Conservation (phyloP, 2,329 filamentous ascomycete genomes). For the Xylariaceae sp. region DNA sequence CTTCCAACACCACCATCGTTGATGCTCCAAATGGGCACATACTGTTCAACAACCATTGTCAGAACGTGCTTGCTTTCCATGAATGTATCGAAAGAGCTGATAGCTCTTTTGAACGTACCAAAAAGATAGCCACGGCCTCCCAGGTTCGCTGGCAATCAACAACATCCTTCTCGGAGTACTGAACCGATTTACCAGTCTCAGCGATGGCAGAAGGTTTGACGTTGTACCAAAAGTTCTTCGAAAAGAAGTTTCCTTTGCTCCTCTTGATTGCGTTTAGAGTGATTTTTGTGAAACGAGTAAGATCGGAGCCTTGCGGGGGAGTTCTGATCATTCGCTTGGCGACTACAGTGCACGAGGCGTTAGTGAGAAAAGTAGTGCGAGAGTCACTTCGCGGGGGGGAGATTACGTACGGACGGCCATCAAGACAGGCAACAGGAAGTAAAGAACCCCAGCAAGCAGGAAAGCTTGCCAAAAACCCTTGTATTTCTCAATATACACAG, state of each 20-base stretch:
- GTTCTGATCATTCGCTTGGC: slow-evolving; percentile 53
- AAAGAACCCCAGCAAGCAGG: slow-evolving; percentile 41
- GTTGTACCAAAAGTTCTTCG: slow-evolving; percentile 54
- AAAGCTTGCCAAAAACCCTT: slow-evolving; percentile 59
- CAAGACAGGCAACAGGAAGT: slow-evolving; percentile 55
- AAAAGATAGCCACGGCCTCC: slow-evolving; percentile 39
- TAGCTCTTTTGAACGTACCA: slow-evolving; percentile 7
- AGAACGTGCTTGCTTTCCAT: too few species aligned
- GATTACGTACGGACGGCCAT: slow-evolving; percentile 41
- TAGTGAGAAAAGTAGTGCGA: neutral
- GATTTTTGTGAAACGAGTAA: slow-evolving; percentile 56
- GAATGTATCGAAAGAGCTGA: too few species aligned
- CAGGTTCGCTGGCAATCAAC: slow-evolving; percentile 57
- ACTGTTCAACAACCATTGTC: slow-evolving; percentile 10
- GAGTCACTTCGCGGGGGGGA: neutral
- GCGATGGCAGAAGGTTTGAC: slow-evolving; percentile 53
- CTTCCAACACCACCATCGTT: slow-evolving; percentile 40
- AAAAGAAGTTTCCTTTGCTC: slow-evolving; percentile 48
- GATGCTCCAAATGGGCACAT: slow-evolving; percentile 37
- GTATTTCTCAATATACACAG: slow-evolving; percentile 59
- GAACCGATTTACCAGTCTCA: slow-evolving; percentile 46
- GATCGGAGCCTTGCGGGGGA: slow-evolving; percentile 62
- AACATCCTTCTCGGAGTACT: slow-evolving; percentile 63
- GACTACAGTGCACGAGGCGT: slow-evolving; percentile 23
- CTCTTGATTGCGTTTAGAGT: slow-evolving; percentile 49